phyloP scores from a whole-genome alignment of 345 rosid genomes.

The Alliaria petiolata region DNA sequence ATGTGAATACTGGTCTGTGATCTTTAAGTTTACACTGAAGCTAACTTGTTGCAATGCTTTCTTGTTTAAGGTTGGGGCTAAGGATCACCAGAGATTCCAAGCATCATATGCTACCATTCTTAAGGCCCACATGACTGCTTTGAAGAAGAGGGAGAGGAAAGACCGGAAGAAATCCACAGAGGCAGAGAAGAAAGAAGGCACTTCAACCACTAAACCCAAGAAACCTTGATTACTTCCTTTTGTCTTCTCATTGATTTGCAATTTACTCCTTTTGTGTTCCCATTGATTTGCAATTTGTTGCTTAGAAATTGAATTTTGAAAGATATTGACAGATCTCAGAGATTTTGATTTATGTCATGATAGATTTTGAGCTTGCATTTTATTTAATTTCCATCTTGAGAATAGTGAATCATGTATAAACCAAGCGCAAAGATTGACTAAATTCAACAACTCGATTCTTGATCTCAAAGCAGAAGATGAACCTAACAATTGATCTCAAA shows the following conservation, averaged over 20 bases:
- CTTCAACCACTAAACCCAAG: slow-evolving; percentile 28
- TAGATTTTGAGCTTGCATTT: slow-evolving; percentile 5
- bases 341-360: slow-evolving; percentile 3
- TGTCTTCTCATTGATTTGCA: slow-evolving; percentile 15
- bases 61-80: slow-evolving; percentile 65
- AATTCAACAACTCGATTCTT: neutral
- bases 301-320: slow-evolving; percentile 21
- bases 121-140: slow-evolving; percentile 83
- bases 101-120: slow-evolving; percentile 91
- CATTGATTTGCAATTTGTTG: slow-evolving; percentile 13
- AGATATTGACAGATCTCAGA: slow-evolving; percentile 7
- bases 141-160: slow-evolving; percentile 94
- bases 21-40: neutral
- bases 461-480: neutral
- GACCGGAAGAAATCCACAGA: slow-evolving; percentile 74
- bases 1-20: neutral
- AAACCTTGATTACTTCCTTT: slow-evolving; percentile 11
- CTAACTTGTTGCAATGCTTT: slow-evolving; percentile 10
- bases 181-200: slow-evolving; percentile 47
- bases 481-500: no score
- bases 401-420: neutral
- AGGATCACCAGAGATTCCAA: slow-evolving; percentile 92
- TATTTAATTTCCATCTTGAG: neutral
- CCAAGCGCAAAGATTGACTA: neutral
- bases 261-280: neutral